phyloP scores from a whole-genome alignment of 306 rosid species.

The Trifolium pratense region DNA sequence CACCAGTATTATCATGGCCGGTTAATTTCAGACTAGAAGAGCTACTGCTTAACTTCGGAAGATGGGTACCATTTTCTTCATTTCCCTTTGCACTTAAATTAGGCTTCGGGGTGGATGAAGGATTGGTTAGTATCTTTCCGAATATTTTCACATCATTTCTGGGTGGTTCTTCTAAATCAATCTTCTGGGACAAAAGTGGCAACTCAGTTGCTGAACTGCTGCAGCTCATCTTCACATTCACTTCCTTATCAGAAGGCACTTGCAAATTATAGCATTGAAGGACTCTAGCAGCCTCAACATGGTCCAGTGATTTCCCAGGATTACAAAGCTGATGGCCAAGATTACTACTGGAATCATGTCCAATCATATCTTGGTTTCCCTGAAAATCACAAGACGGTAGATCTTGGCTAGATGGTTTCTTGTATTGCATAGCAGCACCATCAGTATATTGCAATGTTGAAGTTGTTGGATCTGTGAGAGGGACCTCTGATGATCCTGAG shows the following conservation, averaged over 20 bases:
- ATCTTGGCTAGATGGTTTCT: slow-evolving; percentile 46
- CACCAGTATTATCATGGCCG: slow-evolving; percentile 50
- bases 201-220: slow-evolving; percentile 49
- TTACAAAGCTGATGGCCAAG: slow-evolving; percentile 46
- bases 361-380: slow-evolving; percentile 37
- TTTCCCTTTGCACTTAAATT: slow-evolving; percentile 47
- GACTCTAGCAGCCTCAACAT: slow-evolving; percentile 47
- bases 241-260: slow-evolving; percentile 43
- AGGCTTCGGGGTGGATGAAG: slow-evolving; percentile 50
- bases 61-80: slow-evolving; percentile 48
- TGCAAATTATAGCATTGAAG: slow-evolving; percentile 53
- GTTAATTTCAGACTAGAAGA: slow-evolving; percentile 50
- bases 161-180: slow-evolving; percentile 58
- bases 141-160: slow-evolving; percentile 74
- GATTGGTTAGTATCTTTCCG: slow-evolving; percentile 69
- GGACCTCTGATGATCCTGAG: slow-evolving; percentile 43
- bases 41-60: slow-evolving; percentile 45
- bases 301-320: slow-evolving; percentile 37
- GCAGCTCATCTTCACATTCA: slow-evolving; percentile 49
- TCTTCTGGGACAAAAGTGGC: slow-evolving; percentile 53
- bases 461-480: slow-evolving; percentile 45
- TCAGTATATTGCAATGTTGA: slow-evolving; percentile 33
- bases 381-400: slow-evolving; percentile 46
- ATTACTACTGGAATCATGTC: slow-evolving; percentile 42
- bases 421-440: slow-evolving; percentile 40